phyloP scores from a whole-genome alignment of 2,329 filamentous ascomycete species.

The Fusarium kyushuense region DNA sequence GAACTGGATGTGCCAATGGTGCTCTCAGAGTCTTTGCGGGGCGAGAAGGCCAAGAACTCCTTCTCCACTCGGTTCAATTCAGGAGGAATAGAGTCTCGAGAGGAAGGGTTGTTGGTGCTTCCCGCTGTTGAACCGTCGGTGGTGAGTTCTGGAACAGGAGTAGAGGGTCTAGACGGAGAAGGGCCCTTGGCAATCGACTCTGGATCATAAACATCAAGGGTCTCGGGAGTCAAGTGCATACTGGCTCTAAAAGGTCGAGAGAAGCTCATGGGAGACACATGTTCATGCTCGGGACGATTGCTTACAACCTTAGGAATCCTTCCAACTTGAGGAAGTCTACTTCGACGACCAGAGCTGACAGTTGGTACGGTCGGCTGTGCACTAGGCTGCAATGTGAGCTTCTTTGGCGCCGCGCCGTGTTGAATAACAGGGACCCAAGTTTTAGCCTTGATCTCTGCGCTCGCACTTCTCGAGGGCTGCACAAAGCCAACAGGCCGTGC shows the following conservation, averaged over 20 bases:
- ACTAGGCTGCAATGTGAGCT: constrained; percentile 12
- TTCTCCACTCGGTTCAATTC: constrained; percentile 49
- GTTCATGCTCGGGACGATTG: constrained; percentile 72
- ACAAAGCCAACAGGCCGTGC: constrained; percentile 15
- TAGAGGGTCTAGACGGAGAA: constrained; percentile 57
- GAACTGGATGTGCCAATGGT: constrained; percentile 62
- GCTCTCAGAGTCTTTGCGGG: constrained; percentile 77
- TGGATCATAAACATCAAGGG: constrained; percentile 46
- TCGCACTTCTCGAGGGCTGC: background rate
- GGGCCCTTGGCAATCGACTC: constrained; percentile 63
- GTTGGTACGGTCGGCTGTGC: constrained; percentile 8
- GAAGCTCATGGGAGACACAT: constrained; percentile 81
- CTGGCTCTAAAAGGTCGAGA: constrained; percentile 81
- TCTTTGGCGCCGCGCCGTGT: constrained; percentile 9
- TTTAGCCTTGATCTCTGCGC: constrained; percentile 14
- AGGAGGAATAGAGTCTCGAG: constrained; percentile 49
- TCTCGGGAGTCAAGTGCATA: constrained; percentile 52
- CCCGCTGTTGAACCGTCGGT: constrained; percentile 53
- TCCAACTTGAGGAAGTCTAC: constrained; percentile 82
- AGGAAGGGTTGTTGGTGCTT: constrained; percentile 50
- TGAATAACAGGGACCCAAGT: constrained; percentile 20
- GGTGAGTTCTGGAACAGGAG: constrained; percentile 54
- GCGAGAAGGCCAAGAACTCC: constrained; percentile 81
- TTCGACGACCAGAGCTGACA: constrained; percentile 52
- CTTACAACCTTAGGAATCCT: constrained; percentile 87